Percentiles rank a stretch among this genome's conserved stretches.
These are phyloP conservation scores for Leucocoprinus birnbaumii DNA, from an alignment of 768 basidiomycete species.

Conservation along the genomic window DNA sequence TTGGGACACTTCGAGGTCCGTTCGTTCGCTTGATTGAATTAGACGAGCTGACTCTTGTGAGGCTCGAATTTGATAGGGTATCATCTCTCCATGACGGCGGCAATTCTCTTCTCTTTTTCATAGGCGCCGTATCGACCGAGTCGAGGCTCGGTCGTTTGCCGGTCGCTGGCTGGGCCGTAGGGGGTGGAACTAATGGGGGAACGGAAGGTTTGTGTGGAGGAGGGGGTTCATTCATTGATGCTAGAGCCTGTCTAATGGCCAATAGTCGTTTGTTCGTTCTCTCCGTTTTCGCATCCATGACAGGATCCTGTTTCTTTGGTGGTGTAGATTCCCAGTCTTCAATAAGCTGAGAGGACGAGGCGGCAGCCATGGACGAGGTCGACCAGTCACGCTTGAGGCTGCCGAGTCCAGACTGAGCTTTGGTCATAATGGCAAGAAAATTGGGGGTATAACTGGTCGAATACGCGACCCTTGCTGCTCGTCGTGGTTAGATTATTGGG, in stretches of 20 bases:
- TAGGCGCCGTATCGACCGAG: constrained; percentile 17
- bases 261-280: constrained; percentile 42
- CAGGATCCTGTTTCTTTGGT: constrained; percentile 28
- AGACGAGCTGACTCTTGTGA: constrained; percentile 12
- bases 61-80: constrained; percentile 32
- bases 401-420: constrained; percentile 56
- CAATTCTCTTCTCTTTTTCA: constrained; percentile 56
- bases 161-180: constrained; percentile 14
- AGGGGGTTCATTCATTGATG: constrained; percentile 17
- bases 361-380: constrained; percentile 18
- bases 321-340: constrained; percentile 38
- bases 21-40: neutral
- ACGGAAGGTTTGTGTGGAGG: constrained; percentile 11
- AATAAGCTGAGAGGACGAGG: constrained; percentile 38
- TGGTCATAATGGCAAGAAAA: constrained; percentile 25
- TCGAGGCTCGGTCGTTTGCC: constrained; percentile 37
- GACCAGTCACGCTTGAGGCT: constrained; percentile 66
- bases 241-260: constrained; percentile 57
- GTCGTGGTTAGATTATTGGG: neutral
- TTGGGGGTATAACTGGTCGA: neutral
- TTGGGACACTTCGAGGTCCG: neutral
- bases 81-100: constrained; percentile 46
- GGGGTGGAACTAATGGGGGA: constrained; percentile 26
- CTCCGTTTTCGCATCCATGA: constrained; percentile 21
- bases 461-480: no score